phyloP scores from a whole-genome alignment of 352 stramenopile species.

The Globisporangium radiosum region DNA sequence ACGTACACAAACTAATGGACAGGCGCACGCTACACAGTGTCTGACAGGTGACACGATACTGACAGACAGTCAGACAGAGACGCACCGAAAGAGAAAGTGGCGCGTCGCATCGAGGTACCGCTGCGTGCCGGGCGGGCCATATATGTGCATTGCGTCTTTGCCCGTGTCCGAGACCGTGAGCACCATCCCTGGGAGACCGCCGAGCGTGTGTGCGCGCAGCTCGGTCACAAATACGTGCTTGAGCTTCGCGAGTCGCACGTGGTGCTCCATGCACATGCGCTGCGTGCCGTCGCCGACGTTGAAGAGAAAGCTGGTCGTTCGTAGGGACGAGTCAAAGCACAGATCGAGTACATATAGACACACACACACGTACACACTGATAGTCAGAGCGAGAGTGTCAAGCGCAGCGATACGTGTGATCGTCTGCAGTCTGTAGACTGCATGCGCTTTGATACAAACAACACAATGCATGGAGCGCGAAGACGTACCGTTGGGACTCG shows the following conservation, averaged over 20 bases:
- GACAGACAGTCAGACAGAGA: background rate
- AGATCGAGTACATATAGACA: no score
- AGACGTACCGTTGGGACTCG: conserved; percentile 43
- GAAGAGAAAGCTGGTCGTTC: conserved; percentile 71
- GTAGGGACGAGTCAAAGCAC: no score
- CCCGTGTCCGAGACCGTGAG: conserved; percentile 86
- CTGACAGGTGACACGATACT: background rate
- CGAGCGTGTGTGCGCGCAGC: conserved; percentile 67
- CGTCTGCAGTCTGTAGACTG: no score
- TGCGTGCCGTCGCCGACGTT: conserved; percentile 88
- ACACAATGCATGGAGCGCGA: no score
- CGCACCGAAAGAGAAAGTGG: conserved; percentile 69
- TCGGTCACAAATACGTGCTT: conserved; percentile 83
- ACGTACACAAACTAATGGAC: no score
- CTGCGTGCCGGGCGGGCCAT: conserved; percentile 60
- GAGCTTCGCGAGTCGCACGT: conserved; percentile 80
- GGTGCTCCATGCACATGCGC: conserved; percentile 89
- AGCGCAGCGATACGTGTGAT: no score
- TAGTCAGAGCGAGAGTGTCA: background rate
- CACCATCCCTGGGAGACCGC: conserved; percentile 82
- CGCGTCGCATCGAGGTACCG: conserved; percentile 74
- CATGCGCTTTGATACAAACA: no score
- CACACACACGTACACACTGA: background rate
- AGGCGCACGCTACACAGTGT: background rate
- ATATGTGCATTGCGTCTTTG: conserved; percentile 63